phyloP scores from a whole-genome alignment of 176 grass and related monocot species.

The Rhynchospora pubera region DNA sequence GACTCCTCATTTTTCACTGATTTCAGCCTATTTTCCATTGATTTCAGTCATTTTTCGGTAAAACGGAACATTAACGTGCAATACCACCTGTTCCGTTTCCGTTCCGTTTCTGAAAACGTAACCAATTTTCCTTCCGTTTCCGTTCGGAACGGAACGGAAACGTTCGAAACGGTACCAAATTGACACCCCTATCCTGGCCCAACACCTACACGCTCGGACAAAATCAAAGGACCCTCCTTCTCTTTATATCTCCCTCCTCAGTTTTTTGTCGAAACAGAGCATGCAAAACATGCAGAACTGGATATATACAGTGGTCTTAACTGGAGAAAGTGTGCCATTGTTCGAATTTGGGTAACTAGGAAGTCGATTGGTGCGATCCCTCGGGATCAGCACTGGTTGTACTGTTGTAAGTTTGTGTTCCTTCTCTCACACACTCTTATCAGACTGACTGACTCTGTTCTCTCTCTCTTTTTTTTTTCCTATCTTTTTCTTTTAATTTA shows the following conservation, averaged over 20 bases:
- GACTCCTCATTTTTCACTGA: too few species aligned
- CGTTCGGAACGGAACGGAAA: too few species aligned
- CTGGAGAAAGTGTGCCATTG: not conserved
- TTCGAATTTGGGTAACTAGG: not conserved
- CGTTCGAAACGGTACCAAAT: too few species aligned
- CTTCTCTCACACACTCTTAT: conserved; percentile 10
- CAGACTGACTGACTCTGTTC: not conserved
- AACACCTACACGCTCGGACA: not conserved
- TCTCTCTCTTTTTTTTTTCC: not conserved
- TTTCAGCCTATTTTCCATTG: too few species aligned
- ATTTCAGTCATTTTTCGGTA: too few species aligned
- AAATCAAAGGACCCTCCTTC: not conserved
- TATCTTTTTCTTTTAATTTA: conserved; percentile 6
- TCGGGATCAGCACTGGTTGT: conserved; percentile 17
- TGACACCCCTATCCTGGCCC: too few species aligned
- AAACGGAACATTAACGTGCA: too few species aligned
- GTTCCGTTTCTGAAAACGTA: too few species aligned
- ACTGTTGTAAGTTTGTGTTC: conserved; percentile 6
- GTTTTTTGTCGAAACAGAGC: not conserved
- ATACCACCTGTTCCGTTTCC: too few species aligned
- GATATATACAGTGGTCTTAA: not conserved
- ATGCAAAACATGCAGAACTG: not conserved
- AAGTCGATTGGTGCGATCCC: not conserved
- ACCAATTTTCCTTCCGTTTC: too few species aligned
- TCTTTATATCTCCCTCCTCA: not conserved